Base-by-base conservation (phyloP, 2,329 filamentous ascomycete species). In the Juglanconis sp. region DNA sequence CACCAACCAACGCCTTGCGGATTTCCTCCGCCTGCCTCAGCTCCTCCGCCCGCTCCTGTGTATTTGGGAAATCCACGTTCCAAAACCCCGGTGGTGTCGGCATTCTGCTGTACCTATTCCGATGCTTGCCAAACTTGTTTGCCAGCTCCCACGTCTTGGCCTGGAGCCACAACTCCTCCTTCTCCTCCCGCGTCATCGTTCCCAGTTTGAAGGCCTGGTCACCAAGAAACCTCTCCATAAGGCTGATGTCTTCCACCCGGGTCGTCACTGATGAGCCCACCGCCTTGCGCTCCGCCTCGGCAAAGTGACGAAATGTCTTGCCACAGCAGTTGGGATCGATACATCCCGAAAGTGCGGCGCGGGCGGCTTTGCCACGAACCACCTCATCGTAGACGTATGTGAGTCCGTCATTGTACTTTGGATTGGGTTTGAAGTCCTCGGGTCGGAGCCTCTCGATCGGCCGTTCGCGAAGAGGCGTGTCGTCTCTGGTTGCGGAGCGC, bases 71-170 rank as follows among this genome's bases (percentile, higher is more conserved):
- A 66, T 96, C 94, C 1, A 89, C 83, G 57, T 91, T 82, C 95
- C 95, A 99, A 71, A 91, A 98, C 0, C 92, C 93, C 1, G 92
- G 91, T 11, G 95, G 93, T 9, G 89, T 91, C 49, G 77, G 80
- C 64, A 84, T 81, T 54, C 92, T 83, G 62, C 87, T 84, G 72
- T 89, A 92, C 34, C 86, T 81, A 66, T 94, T 84, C 59, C 89
- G 83, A 73, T 97, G 93, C 70, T 82, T 91, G 5, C 92, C 92
- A 71, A 85, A 86, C 63, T 84, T 82, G 68, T 93, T 87, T 1
- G 93, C 89, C 64, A 96, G 77, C 53, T 87, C 80, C 69, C 86
- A 84, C 0, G 87, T 88, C 69, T 88, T 88, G 11, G 93, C 93
- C 69, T 92, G 84, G n/a, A 92, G 67, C 72, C 96, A 83, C 24